Evolutionary conservation across 176 grass and related monocot genomes (phyloP).

Genomic region (Zizania latifolia): DNA sequence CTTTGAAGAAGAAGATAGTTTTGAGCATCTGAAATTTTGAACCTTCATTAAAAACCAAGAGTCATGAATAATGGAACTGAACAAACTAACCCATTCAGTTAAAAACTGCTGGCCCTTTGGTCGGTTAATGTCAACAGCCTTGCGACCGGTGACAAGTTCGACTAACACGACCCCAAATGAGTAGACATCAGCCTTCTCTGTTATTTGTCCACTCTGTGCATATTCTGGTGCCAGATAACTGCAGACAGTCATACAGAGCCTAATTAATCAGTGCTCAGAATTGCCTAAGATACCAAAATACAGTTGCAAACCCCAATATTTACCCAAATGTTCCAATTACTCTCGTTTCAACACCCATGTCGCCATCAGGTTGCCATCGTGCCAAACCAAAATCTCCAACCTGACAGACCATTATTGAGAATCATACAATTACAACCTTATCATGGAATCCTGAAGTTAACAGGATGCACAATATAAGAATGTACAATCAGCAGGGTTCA

Average conservation of each 20-base stretch:
- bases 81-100: constrained; percentile 86
- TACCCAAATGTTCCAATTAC: constrained; percentile 99
- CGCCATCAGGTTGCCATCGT: constrained; percentile 95
- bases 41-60: background rate
- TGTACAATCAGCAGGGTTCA: background rate
- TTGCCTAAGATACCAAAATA: background rate
- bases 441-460: background rate
- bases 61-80: background rate
- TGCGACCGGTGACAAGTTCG: constrained; percentile 89
- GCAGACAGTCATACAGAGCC: constrained; percentile 4
- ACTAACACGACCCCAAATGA: constrained; percentile 94
- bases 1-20: no score
- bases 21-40: background rate
- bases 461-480: constrained; percentile 13
- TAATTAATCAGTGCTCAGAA: background rate
- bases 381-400: constrained; percentile 97
- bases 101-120: constrained; percentile 96
- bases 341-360: constrained; percentile 90
- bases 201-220: constrained; percentile 95
- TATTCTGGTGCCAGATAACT: constrained; percentile 91
- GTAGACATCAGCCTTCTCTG: constrained; percentile 96
- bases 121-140: constrained; percentile 92
- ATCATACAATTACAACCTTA: constrained; percentile 3
- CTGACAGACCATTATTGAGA: constrained; percentile 35
- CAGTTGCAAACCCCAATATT: background rate